These are phyloP conservation scores for Atkinsonella texensis DNA, from an alignment of 2,329 filamentous ascomycete genomes.

Conservation along the genomic window DNA sequence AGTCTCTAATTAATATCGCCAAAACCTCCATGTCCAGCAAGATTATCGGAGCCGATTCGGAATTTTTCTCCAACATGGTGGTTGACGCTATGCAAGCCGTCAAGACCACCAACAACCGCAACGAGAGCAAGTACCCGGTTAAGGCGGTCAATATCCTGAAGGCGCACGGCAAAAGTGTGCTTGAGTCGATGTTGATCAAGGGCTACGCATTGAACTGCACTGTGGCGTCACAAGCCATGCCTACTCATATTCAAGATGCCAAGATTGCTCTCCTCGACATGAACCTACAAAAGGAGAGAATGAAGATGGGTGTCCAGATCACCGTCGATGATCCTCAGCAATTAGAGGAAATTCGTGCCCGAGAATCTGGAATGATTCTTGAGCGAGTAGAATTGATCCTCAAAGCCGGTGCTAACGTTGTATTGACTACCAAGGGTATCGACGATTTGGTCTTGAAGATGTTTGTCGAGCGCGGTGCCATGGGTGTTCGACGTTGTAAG, in stretches of 20 bases:
- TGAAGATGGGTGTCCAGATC: slow-evolving; percentile 98
- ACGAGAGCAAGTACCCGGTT: slow-evolving; percentile 91
- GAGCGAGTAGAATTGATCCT: slow-evolving; percentile 96
- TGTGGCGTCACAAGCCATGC: slow-evolving; percentile 96
- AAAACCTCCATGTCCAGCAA: slow-evolving; percentile 99
- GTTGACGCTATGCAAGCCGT: slow-evolving; percentile 94
- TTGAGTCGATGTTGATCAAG: slow-evolving; percentile 83
- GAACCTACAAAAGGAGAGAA: slow-evolving; percentile 96
- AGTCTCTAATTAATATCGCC: slow-evolving; percentile 86
- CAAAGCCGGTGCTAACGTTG: slow-evolving; percentile 90
- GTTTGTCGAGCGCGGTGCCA: slow-evolving; percentile 88
- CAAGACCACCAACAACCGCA: slow-evolving; percentile 82
- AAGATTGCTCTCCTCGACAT: slow-evolving; percentile 97
- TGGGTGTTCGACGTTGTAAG: slow-evolving; percentile 93
- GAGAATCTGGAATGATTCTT: slow-evolving; percentile 85
- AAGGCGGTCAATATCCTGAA: slow-evolving; percentile 99
- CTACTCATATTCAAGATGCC: slow-evolving; percentile 78
- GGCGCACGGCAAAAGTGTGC: slow-evolving; percentile 85
- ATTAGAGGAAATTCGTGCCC: slow-evolving; percentile 89
- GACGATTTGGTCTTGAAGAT: slow-evolving; percentile 91
- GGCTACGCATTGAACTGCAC: slow-evolving; percentile 98
- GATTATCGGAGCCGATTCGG: slow-evolving; percentile 89
- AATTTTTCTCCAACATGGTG: slow-evolving; percentile 96
- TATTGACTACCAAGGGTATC: slow-evolving; percentile 96
- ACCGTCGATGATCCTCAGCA: slow-evolving; percentile 96